These are phyloP conservation scores for Suillus subluteus DNA, from an alignment of 768 basidiomycete species.

Conservation along the genomic window DNA sequence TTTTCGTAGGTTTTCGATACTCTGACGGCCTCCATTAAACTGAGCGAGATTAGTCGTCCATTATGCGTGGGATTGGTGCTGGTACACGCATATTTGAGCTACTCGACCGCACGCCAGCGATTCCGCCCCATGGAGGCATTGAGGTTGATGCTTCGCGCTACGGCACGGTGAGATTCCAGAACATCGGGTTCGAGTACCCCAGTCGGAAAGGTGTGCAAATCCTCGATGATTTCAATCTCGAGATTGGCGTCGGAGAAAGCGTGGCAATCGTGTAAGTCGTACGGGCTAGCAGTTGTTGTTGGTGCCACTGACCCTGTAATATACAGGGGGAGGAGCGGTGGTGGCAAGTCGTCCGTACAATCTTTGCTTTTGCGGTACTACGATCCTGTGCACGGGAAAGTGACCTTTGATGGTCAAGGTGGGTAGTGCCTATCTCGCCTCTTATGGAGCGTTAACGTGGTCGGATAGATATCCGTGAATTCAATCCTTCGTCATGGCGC, in stretches of 20 bases:
- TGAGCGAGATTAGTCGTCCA: slow-evolving; percentile 61
- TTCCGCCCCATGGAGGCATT: slow-evolving; percentile 66
- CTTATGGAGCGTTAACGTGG: slow-evolving; percentile 10
- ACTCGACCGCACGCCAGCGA: slow-evolving; percentile 77
- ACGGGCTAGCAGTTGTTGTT: slow-evolving; percentile 4
- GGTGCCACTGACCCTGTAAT: slow-evolving; percentile 10
- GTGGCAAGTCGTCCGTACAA: slow-evolving; percentile 93
- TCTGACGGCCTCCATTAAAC: not conserved
- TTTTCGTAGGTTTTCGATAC: slow-evolving; percentile 38
- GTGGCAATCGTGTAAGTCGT: slow-evolving; percentile 87
- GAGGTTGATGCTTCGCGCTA: slow-evolving; percentile 57
- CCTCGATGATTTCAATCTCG: slow-evolving; percentile 80
- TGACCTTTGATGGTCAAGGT: slow-evolving; percentile 90
- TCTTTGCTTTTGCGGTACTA: slow-evolving; percentile 88
- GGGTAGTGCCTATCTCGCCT: slow-evolving; percentile 18
- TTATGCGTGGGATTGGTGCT: slow-evolving; percentile 97
- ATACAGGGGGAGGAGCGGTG: slow-evolving; percentile 84
- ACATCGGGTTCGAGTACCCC: slow-evolving; percentile 88
- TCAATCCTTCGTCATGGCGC: slow-evolving; percentile 86
- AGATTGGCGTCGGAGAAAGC: slow-evolving; percentile 82
- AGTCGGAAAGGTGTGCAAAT: slow-evolving; percentile 81
- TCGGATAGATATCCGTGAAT: slow-evolving; percentile 78
- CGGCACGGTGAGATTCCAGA: slow-evolving; percentile 79
- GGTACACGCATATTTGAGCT: slow-evolving; percentile 94
- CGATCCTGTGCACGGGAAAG: slow-evolving; percentile 80